Evolutionary conservation across 176 grass and related monocot genomes (phyloP), one percentile per base, ranked within the genome.

Genomic region (Phoenix roebelenii): DNA sequence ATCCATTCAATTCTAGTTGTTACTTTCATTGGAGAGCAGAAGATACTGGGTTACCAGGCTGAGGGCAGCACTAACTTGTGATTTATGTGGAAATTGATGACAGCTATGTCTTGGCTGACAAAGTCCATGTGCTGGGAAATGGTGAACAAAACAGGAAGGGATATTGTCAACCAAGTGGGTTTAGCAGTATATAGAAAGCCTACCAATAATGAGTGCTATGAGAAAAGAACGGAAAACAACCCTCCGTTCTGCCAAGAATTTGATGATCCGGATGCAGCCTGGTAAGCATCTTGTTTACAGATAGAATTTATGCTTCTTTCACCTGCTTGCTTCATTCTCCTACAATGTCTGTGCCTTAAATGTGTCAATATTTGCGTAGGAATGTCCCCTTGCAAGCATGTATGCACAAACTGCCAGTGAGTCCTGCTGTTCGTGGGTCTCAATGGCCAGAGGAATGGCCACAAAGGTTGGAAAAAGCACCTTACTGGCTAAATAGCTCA

Each of bases 71-170:
- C 35, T 44, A 44, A 44, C 35, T 44, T 44, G 9, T 44, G 35
- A 19, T 18, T 76, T 57, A 15, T 63, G 5, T 68, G 18, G 50
- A 22, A 66, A 23, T 25, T 17, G 35, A 15, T 72, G 50, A 6
- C 80, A 95, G 89, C 70, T 0, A 98, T 92, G 84, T 64, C 60
- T 59, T 74, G 73, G 70, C 67, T 98, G 70, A 85, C 80, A 16
- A 92, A 71, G 51, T 74, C 84, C 2, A 92, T 98, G 82, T 98
- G 93, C 74, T 98, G 93, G 93, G 88, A 98, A 73, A 59, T 85
- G 70, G 73, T 92, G 67, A 77, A 76, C 0, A 98, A 85, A 82
- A 92, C 79, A 23, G 35, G 35, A 44, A 89, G 75, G 71, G 87
- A 89, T 65, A 71, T 59, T 20, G 22, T 92, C 18, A 89, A 98